Percentiles rank a stretch among this genome's conserved stretches.
phyloP scores from a whole-genome alignment of 2,329 filamentous ascomycete genomes.

The Colletotrichum liaoningense region DNA sequence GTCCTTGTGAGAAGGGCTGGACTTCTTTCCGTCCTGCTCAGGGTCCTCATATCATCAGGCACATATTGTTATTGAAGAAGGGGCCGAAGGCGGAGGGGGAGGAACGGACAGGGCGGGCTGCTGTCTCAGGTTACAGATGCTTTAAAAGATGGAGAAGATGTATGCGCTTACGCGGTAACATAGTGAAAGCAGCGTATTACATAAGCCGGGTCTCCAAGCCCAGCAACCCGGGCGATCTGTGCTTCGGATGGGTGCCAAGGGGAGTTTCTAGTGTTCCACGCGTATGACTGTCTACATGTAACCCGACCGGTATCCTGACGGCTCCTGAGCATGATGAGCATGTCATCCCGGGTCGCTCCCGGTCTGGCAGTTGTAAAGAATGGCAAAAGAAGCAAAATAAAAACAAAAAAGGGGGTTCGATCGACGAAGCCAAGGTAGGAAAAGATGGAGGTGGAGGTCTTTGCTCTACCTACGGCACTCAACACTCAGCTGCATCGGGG shows the following conservation, averaged over 20 bases:
- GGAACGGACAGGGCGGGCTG: background rate
- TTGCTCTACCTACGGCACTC: background rate
- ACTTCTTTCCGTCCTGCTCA: slow-evolving; percentile 11
- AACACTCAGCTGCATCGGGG: background rate
- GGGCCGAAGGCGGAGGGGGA: background rate
- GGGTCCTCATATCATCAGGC: background rate
- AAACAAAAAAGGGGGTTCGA: background rate
- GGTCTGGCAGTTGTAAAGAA: slow-evolving; percentile 7
- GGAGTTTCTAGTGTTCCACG: slow-evolving; percentile 5
- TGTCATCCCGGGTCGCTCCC: slow-evolving; percentile 16
- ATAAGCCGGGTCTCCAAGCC: slow-evolving; percentile 6
- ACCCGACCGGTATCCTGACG: background rate
- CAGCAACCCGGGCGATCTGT: background rate
- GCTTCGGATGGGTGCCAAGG: slow-evolving; percentile 1
- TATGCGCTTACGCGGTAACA: background rate
- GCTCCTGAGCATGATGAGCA: slow-evolving; percentile 13
- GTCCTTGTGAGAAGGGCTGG: background rate
- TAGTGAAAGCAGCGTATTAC: background rate
- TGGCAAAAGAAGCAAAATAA: background rate
- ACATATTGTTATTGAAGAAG: background rate
- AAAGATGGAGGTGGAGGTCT: background rate
- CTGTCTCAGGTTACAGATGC: slow-evolving; percentile 26
- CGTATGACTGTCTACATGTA: background rate
- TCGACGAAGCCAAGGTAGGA: background rate
- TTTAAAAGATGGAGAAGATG: slow-evolving; percentile 14